Conservation (phyloP, 1,284 basidiomycete genomes). For the Golubevia sp. region DNA sequence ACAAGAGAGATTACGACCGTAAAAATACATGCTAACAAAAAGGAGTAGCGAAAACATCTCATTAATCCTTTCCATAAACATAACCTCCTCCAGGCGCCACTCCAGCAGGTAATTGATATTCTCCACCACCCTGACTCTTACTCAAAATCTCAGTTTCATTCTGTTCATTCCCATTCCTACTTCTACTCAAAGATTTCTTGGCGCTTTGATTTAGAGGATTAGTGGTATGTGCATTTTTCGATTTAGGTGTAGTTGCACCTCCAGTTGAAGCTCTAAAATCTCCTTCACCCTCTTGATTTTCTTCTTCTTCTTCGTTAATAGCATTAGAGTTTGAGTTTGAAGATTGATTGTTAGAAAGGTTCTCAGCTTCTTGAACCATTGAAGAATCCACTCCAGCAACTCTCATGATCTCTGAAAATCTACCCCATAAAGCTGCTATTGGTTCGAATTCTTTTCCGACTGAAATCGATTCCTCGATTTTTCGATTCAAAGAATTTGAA, state of each 20-base stretch:
- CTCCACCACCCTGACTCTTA: too few species aligned
- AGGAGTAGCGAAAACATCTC: too few species aligned
- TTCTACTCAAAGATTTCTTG: not conserved
- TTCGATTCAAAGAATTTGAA: slow-evolving; percentile 87
- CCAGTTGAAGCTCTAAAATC: too few species aligned
- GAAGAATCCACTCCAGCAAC: slow-evolving; percentile 23
- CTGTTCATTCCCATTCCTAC: too few species aligned
- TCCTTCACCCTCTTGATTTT: too few species aligned
- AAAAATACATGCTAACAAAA: too few species aligned
- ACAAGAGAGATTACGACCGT: too few species aligned
- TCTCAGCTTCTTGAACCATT: not conserved
- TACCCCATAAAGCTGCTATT: slow-evolving; percentile 83
- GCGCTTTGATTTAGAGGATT: not conserved
- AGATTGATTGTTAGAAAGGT: not conserved
- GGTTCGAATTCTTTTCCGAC: slow-evolving; percentile 92
- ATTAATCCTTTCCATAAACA: too few species aligned
- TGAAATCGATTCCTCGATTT: slow-evolving; percentile 85
- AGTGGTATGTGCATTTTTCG: not conserved
- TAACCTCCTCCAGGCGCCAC: too few species aligned
- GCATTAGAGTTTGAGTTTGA: not conserved
- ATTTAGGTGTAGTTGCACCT: not conserved
- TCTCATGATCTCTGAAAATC: slow-evolving; percentile 77
- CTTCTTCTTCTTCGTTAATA: not conserved
- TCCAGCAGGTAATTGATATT: too few species aligned
- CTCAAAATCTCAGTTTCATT: too few species aligned